Percentiles rank a stretch among this genome's conserved stretches.
Evolutionary conservation across 768 basidiomycete genomes (phyloP).

Genomic region (Lactifluus hygrophoroides): DNA sequence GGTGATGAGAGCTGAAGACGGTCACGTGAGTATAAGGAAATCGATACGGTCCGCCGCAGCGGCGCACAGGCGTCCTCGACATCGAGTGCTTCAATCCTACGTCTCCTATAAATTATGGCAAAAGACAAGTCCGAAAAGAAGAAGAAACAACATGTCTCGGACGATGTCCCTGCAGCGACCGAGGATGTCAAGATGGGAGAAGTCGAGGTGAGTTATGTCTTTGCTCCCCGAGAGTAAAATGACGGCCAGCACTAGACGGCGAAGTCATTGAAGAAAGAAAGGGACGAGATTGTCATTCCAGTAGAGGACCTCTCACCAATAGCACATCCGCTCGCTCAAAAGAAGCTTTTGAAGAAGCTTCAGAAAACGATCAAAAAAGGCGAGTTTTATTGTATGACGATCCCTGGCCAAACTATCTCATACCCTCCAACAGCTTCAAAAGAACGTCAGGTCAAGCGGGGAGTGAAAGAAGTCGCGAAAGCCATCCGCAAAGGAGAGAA

Average conservation of each 20-base stretch:
- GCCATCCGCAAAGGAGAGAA: slow-evolving; percentile 95
- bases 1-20: neutral
- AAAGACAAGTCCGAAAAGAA: slow-evolving; percentile 76
- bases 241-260: slow-evolving; percentile 7
- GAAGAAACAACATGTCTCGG: slow-evolving; percentile 39
- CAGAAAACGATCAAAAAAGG: slow-evolving; percentile 95
- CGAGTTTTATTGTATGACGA: slow-evolving; percentile 23
- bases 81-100: neutral
- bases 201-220: slow-evolving; percentile 29
- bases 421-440: slow-evolving; percentile 62
- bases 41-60: neutral
- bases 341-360: slow-evolving; percentile 89
- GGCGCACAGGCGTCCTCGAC: neutral
- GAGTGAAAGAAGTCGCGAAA: slow-evolving; percentile 98
- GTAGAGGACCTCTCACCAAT: slow-evolving; percentile 87
- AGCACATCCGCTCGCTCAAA: slow-evolving; percentile 86
- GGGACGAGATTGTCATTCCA: slow-evolving; percentile 59
- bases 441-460: slow-evolving; percentile 89
- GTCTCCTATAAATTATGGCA: slow-evolving; percentile 32
- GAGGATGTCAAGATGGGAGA: slow-evolving; percentile 47
- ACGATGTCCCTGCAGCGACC: slow-evolving; percentile 24
- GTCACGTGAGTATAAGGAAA: neutral
- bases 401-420: neutral
- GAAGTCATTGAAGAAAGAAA: slow-evolving; percentile 30
- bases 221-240: slow-evolving; percentile 2